These are phyloP conservation scores for Kalmanozyma brasiliensis DNA, from an alignment of 1,284 basidiomycete species.

Conservation along the genomic window DNA sequence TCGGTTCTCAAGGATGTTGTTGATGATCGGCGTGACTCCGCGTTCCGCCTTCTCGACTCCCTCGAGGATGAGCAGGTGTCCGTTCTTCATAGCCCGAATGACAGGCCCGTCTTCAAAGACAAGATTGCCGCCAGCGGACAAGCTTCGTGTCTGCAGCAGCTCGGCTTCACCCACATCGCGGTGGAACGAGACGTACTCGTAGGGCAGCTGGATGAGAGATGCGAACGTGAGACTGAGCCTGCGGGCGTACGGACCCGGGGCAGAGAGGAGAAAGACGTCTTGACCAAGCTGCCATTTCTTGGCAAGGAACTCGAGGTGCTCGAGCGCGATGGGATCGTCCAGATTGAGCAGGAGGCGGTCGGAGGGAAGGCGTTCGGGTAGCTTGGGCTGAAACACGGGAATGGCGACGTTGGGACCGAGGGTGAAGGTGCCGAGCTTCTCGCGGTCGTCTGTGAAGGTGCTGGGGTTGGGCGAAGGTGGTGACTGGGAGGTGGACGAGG, in stretches of 20 bases:
- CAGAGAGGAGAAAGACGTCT: slow-evolving; percentile 65
- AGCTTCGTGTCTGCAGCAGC: slow-evolving; percentile 66
- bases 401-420: slow-evolving; percentile 63
- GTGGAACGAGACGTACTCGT: slow-evolving; percentile 68
- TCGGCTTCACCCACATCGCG: slow-evolving; percentile 68
- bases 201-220: slow-evolving; percentile 64
- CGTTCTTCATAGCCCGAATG: slow-evolving; percentile 68
- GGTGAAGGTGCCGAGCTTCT: slow-evolving; percentile 57
- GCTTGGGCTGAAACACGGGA: slow-evolving; percentile 58
- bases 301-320: slow-evolving; percentile 65
- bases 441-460: slow-evolving; percentile 27
- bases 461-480: slow-evolving; percentile 18
- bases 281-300: slow-evolving; percentile 67
- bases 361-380: slow-evolving; percentile 53
- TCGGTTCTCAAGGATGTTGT: slow-evolving; percentile 68
- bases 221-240: slow-evolving; percentile 68
- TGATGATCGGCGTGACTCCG: slow-evolving; percentile 67
- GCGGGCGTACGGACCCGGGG: slow-evolving; percentile 68
- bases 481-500: slow-evolving; percentile 13
- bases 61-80: slow-evolving; percentile 67
- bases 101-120: slow-evolving; percentile 67
- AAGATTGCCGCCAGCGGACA: slow-evolving; percentile 63
- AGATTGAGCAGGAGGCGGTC: slow-evolving; percentile 60
- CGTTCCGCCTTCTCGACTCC: slow-evolving; percentile 68
- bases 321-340: slow-evolving; percentile 61